Evolutionary conservation across 176 grass and related monocot genomes (phyloP).

Genomic region (Carex myosuroides): DNA sequence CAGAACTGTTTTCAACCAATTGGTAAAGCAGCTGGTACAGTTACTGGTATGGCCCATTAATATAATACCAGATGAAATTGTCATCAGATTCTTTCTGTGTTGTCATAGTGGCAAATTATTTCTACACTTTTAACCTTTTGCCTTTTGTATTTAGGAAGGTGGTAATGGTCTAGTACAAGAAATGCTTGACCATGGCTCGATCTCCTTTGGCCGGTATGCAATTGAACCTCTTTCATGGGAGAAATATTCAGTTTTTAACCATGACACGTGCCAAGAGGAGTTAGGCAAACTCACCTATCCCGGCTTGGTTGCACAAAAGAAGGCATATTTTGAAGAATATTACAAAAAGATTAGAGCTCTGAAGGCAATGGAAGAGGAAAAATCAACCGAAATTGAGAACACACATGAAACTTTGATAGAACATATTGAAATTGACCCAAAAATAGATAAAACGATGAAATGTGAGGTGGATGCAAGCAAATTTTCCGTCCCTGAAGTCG

Average conservation of each 20-base stretch:
- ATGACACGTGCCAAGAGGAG: constrained; percentile 65
- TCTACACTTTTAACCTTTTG: neutral
- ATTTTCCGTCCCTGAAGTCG: neutral
- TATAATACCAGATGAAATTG: neutral
- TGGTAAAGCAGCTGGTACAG: neutral
- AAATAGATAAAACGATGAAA: neutral
- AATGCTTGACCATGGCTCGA: constrained; percentile 64
- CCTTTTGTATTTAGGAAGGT: constrained; percentile 1
- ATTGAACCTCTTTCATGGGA: constrained; percentile 71
- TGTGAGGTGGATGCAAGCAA: neutral
- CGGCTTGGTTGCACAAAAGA: constrained; percentile 81
- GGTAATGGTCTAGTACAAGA: constrained; percentile 46
- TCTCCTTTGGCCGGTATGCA: constrained; percentile 77
- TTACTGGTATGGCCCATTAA: neutral
- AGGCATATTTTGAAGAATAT: constrained; percentile 91
- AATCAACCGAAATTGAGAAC: constrained; percentile 10
- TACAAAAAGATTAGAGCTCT: constrained; percentile 43
- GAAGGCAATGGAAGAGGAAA: constrained; percentile 34
- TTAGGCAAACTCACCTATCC: constrained; percentile 45
- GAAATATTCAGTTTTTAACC: constrained; percentile 56
- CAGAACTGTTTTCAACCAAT: neutral
- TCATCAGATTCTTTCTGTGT: neutral
- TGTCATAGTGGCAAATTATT: neutral
- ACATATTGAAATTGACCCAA: neutral
- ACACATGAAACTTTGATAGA: neutral